Conservation (phyloP, 2,329 filamentous ascomycete genomes). For the Neofusicoccum umdonicola region DNA sequence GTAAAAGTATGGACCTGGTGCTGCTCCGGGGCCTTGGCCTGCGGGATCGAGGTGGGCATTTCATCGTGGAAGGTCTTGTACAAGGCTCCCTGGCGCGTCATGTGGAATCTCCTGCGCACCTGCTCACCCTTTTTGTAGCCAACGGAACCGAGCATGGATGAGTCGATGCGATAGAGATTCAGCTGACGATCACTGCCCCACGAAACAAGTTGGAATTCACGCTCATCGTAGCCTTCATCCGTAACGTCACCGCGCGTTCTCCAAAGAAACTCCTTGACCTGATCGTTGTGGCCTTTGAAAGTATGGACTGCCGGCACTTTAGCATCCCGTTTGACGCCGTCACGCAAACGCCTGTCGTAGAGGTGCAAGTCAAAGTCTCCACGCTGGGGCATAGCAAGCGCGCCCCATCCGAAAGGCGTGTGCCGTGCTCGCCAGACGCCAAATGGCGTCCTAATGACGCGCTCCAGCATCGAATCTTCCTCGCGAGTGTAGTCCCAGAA, state of each 20-base stretch:
- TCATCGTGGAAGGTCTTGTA: constrained; percentile 80
- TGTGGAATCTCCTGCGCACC: constrained; percentile 62
- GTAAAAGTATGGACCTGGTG: constrained; percentile 7
- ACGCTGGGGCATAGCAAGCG: constrained; percentile 89
- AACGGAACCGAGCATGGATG: constrained; percentile 63
- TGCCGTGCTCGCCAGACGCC: constrained; percentile 90
- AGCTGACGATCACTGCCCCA: constrained; percentile 88
- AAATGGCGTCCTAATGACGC: constrained; percentile 76
- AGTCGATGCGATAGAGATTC: constrained; percentile 71
- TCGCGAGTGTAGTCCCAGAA: constrained; percentile 78
- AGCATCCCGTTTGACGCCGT: constrained; percentile 40
- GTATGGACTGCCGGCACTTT: constrained; percentile 46
- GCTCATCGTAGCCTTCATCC: constrained; percentile 69
- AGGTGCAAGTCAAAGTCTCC: constrained; percentile 82
- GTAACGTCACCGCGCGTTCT: constrained; percentile 66
- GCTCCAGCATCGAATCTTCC: constrained; percentile 53
- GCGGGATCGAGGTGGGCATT: constrained; percentile 19
- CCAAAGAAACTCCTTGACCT: constrained; percentile 92
- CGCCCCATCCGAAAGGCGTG: constrained; percentile 81
- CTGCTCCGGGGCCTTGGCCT: not conserved
- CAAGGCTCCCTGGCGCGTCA: constrained; percentile 78
- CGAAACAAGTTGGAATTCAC: constrained; percentile 89
- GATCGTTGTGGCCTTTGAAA: constrained; percentile 56
- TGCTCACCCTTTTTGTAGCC: constrained; percentile 70
- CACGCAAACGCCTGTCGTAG: constrained; percentile 63